Base-by-base conservation (phyloP, 2,329 filamentous ascomycete genomes). In the Exophiala viscosa region DNA sequence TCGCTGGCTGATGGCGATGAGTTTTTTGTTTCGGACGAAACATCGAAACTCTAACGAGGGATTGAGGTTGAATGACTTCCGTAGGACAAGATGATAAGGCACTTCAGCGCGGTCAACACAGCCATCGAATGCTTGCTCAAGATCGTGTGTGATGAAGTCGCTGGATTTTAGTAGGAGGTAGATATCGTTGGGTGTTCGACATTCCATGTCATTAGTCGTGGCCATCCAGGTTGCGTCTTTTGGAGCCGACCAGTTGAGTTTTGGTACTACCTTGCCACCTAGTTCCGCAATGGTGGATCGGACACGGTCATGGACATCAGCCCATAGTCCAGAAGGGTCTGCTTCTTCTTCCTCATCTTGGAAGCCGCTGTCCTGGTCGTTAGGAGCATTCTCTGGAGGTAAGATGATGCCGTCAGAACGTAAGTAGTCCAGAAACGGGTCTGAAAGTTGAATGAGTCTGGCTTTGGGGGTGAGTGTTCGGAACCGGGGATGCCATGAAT, bases 201-300 rank as follows among this genome's bases (percentile, higher is more conserved):
- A 99, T 69, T 95, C 90, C 73, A 96, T 87, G 42, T 88, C 95
- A 70, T 99, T 99, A 71, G 78, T 92, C 68, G 81, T 72, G 71
- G 85, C 71, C 70, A 99, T 96, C 87, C 90, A 96, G 17, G 88
- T 89, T 7, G 93, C 93, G 67, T 99, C 93, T 69, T 96, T 96
- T 3, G 93, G 93, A 3, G 90, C 86, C 5, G 91, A 96, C 93
- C 93, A 99, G 74, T 97, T 97, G 42, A 99, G 76, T 71, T 99
- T 99, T 0, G 93, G 93, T 1, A 87, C 85, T 7, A 96, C 91
- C 55, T 85, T 83, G 54, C 92, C 92, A 13, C 89, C 91, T 1
- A 97, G 80, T 62, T 91, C 87, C 10, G 77, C 71, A 57, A 99
- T 96, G 38, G 82, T 87, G 18, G 82, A 76, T 67, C 85, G 86